phyloP scores from a whole-genome alignment of 805 yeast genomes.

The Ogataea paraovalis region DNA sequence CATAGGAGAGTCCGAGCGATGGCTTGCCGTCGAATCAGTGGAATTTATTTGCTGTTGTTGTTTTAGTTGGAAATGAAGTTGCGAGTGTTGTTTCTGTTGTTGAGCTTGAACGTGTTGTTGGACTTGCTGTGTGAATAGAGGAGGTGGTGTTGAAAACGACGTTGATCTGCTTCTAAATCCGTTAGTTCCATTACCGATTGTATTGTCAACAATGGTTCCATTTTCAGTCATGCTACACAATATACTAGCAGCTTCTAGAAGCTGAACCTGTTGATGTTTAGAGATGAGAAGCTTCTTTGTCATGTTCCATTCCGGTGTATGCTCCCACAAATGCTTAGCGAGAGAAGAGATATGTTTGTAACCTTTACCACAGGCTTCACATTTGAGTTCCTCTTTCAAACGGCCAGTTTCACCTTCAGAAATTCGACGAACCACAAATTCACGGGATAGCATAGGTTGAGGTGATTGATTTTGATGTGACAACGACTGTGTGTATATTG shows the following conservation, averaged over 20 bases:
- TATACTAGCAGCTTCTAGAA: conserved; percentile 73
- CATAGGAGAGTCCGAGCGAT: conserved; percentile 1
- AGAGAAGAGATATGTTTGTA: conserved; percentile 85
- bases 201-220: conserved; percentile 8
- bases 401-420: conserved; percentile 86
- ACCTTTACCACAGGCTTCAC: conserved; percentile 91
- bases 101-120: conserved; percentile 6
- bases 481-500: conserved; percentile 7
- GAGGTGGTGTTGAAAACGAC: conserved; percentile 17
- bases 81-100: conserved; percentile 2
- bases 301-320: conserved; percentile 90
- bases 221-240: conserved; percentile 68
- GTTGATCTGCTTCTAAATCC: conserved; percentile 17
- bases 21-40: background rate
- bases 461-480: conserved; percentile 9
- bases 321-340: conserved; percentile 90
- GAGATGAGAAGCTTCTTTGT: conserved; percentile 76
- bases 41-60: conserved; percentile 8
- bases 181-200: background rate
- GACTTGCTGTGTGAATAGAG: conserved; percentile 12
- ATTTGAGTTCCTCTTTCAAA: conserved; percentile 75
- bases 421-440: conserved; percentile 77
- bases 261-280: conserved; percentile 86
- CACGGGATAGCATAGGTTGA: conserved; percentile 43
- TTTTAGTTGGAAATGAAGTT: background rate